Base-by-base conservation (phyloP, 208 protist species). In the Crithidia thermophila region DNA sequence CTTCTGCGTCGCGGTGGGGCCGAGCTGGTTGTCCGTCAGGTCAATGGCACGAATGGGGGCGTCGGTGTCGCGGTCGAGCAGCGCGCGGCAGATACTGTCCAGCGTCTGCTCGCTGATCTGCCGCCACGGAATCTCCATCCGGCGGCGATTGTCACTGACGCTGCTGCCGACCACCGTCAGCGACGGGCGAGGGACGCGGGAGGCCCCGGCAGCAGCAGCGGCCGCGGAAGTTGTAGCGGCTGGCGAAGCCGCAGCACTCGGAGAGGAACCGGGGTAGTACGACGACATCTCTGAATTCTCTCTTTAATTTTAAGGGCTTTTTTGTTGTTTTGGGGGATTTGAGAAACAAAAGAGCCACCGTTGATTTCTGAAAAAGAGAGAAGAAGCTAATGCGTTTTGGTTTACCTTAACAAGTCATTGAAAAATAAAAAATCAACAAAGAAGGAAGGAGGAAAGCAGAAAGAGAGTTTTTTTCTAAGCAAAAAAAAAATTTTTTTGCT, bases 21-120 rank as follows among this genome's bases (percentile, higher is more conserved):
- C 90, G 13, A 97, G 79, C 36, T 94, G 81, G 73, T 97, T 97
- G 66, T 97, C 88, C 20, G 87, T 79, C 14, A 97, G 67, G 64
- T 95, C 79, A 2, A 97, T 66, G 16, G 72, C 77, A 8, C 68
- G 72, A 21, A 96, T 68, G 3, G 84, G 85, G 4, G 75, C 63
- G 11, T 85, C 82, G 36, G 57, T 60, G 31, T 91, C 85, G 39
- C 77, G 59, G 30, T 94, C 75, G 6, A 79, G 14, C 5, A 95
- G 57, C 2, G 77, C 56, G 14, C 71, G 75, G 67, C 79, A 90
- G 43, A 95, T 90, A 46, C 49, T 72, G 18, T 90, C 85, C 21
- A 73, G 77, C 53, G 77, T 57, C 43, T 91, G 79, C 11, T 62
- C 63, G 13, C 77, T 81, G 30, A 95, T 75, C 30, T 68, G 82